These are phyloP conservation scores for Saturnispora diversa DNA, from an alignment of 805 yeast genomes.

Conservation along the genomic window DNA sequence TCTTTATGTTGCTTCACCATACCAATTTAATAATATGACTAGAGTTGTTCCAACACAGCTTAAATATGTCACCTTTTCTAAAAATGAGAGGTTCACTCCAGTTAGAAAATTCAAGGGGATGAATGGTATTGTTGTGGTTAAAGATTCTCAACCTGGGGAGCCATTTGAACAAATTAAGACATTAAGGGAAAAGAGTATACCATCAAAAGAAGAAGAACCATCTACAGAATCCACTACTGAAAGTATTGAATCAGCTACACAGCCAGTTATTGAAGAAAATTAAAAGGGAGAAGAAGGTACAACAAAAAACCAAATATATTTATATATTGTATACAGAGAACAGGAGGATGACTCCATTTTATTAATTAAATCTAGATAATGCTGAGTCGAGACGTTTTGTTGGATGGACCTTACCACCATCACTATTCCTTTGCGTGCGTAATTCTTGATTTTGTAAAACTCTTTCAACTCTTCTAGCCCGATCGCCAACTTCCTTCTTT, in stretches of 20 bases:
- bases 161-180: slow-evolving; percentile 68
- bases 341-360: too few relatives aligned
- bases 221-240: slow-evolving; percentile 23
- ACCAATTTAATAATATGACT: slow-evolving; percentile 66
- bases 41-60: slow-evolving; percentile 88
- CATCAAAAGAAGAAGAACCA: slow-evolving; percentile 56
- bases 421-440: slow-evolving; percentile 38
- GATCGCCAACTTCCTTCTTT: slow-evolving; percentile 77
- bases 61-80: slow-evolving; percentile 68
- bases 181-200: slow-evolving; percentile 65
- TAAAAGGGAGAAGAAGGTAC: neutral
- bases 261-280: neutral
- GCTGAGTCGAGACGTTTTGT: slow-evolving; percentile 38
- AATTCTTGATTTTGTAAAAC: slow-evolving; percentile 64
- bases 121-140: slow-evolving; percentile 65
- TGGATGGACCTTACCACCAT: slow-evolving; percentile 37
- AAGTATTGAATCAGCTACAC: too few relatives aligned
- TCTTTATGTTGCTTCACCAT: slow-evolving; percentile 52
- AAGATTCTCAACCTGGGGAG: slow-evolving; percentile 54
- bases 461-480: slow-evolving; percentile 67
- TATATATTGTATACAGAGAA: too few relatives aligned
- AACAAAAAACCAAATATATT: neutral
- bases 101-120: slow-evolving; percentile 65
- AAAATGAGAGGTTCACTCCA: slow-evolving; percentile 72
- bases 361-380: slow-evolving; percentile 39